Evolutionary conservation across 2,329 filamentous ascomycete species (phyloP).

Genomic region (Dothidotthia symphoricarpi): DNA sequence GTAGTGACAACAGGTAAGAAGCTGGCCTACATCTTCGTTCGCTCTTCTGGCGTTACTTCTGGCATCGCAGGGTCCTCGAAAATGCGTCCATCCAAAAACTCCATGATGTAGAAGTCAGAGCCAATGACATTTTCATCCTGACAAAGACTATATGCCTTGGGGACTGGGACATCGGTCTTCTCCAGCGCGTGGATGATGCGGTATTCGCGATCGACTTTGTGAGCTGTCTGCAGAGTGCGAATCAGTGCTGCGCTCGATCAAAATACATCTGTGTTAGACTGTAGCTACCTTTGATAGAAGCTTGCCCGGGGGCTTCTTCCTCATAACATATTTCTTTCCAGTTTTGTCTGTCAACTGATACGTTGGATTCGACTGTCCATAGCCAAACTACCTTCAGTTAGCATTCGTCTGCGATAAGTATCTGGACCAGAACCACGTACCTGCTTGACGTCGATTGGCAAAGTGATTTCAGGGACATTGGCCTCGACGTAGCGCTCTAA

Average conservation of each 20-base stretch:
- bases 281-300: slow-evolving; percentile 62
- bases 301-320: slow-evolving; percentile 96
- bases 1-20: neutral
- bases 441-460: slow-evolving; percentile 85
- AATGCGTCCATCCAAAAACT: slow-evolving; percentile 89
- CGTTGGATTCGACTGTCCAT: slow-evolving; percentile 95
- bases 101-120: slow-evolving; percentile 96
- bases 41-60: slow-evolving; percentile 64
- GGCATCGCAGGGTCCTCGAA: slow-evolving; percentile 86
- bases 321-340: slow-evolving; percentile 76
- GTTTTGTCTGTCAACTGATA: slow-evolving; percentile 80
- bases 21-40: slow-evolving; percentile 63
- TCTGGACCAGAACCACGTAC: slow-evolving; percentile 46
- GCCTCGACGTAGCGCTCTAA: slow-evolving; percentile 75
- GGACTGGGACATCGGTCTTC: slow-evolving; percentile 79
- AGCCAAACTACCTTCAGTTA: slow-evolving; percentile 69
- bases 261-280: too few species aligned
- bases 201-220: slow-evolving; percentile 95
- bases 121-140: slow-evolving; percentile 78
- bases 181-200: slow-evolving; percentile 82
- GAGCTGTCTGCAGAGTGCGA: slow-evolving; percentile 65
- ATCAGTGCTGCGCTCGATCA: neutral
- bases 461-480: slow-evolving; percentile 79
- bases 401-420: slow-evolving; percentile 1
- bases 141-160: slow-evolving; percentile 79